Conservation (phyloP, 1,284 basidiomycete genomes). For the Microstroma glucosiphilum region DNA sequence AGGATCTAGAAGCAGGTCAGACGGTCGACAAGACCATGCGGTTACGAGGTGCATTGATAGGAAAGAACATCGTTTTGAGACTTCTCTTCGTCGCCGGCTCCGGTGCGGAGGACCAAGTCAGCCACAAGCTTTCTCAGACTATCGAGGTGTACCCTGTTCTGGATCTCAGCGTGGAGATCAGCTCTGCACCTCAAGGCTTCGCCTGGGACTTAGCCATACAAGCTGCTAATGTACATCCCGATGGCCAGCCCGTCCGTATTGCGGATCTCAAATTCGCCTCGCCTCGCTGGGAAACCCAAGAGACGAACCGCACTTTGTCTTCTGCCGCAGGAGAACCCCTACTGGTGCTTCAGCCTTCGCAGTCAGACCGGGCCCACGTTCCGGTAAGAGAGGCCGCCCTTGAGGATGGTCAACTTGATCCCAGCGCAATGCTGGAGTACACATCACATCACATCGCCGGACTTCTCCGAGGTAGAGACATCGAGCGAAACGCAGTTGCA, state of each 20-base stretch:
- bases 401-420: background rate
- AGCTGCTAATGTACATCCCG: background rate
- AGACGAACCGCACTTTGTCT: slow-evolving; percentile 16
- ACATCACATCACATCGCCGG: slow-evolving; percentile 16
- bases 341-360: background rate
- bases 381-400: background rate
- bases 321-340: too few relatives aligned
- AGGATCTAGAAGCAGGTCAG: background rate
- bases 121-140: background rate
- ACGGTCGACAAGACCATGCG: slow-evolving; percentile 4
- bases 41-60: slow-evolving; percentile 7
- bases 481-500: slow-evolving; percentile 7
- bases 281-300: slow-evolving; percentile 11
- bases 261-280: background rate
- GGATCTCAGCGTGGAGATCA: slow-evolving; percentile 2
- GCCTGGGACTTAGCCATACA: background rate
- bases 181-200: too few relatives aligned
- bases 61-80: slow-evolving; percentile 2
- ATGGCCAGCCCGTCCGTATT: background rate
- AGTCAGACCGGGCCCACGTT: slow-evolving; percentile 15
- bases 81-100: slow-evolving; percentile 7
- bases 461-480: slow-evolving; percentile 8
- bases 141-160: background rate
- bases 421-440: slow-evolving; percentile 11
- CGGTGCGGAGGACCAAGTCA: too few relatives aligned